These are phyloP conservation scores for Parasarocladium wereldwijsianum DNA, from an alignment of 2,329 filamentous ascomycete species.

Conservation along the genomic window DNA sequence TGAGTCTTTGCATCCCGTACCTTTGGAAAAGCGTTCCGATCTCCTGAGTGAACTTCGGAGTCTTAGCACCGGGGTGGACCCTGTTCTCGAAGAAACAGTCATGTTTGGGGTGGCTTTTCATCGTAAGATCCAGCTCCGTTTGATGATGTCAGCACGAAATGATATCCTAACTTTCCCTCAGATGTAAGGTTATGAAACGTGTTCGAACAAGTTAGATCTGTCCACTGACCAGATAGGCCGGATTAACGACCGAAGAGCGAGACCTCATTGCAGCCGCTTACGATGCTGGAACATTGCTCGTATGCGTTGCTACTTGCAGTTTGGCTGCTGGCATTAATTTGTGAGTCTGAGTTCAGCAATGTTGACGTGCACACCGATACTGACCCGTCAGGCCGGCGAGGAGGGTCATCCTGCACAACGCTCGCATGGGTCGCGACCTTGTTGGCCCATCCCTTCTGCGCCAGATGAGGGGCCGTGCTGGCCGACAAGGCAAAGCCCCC, in stretches of 20 bases:
- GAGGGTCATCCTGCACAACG: constrained; percentile 61
- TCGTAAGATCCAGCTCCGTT: constrained; percentile 28
- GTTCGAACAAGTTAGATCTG: background rate
- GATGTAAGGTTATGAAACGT: constrained; percentile 18
- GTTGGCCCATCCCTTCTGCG: constrained; percentile 68
- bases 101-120: constrained; percentile 60
- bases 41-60: constrained; percentile 52
- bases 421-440: constrained; percentile 60
- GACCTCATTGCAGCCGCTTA: constrained; percentile 59
- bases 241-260: constrained; percentile 60
- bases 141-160: background rate
- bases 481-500: constrained; percentile 65
- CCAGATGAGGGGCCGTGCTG: constrained; percentile 68
- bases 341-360: constrained; percentile 11
- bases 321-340: constrained; percentile 75
- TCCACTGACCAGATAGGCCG: constrained; percentile 29
- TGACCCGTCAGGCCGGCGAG: constrained; percentile 36
- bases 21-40: constrained; percentile 46
- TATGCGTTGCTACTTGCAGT: constrained; percentile 65
- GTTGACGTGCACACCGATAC: background rate
- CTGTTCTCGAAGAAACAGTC: constrained; percentile 48
- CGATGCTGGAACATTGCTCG: constrained; percentile 50
- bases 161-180: constrained; percentile 9
- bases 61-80: constrained; percentile 51
- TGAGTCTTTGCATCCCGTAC: constrained; percentile 26